phyloP scores from a whole-genome alignment of 2,329 filamentous ascomycete species.

The Berkeleyomyces rouxiae region DNA sequence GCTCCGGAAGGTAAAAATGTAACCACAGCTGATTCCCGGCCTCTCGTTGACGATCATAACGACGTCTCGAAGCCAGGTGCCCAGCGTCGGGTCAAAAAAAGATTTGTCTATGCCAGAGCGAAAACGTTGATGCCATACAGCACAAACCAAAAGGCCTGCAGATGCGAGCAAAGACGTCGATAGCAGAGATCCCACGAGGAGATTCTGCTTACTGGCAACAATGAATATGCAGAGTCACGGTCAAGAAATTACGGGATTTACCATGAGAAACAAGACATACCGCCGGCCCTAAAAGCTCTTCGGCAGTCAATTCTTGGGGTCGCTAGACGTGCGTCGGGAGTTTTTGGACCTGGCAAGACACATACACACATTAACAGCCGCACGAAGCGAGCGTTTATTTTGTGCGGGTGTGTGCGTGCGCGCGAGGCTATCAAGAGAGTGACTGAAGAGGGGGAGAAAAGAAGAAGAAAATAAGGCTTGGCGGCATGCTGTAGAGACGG shows the following conservation, averaged over 20 bases:
- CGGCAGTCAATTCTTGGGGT: too few species aligned
- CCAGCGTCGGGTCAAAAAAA: slow-evolving; percentile 34
- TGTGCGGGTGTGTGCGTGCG: neutral
- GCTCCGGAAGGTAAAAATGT: slow-evolving; percentile 22
- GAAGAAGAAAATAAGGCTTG: slow-evolving; percentile 7
- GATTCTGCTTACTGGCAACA: slow-evolving; percentile 13
- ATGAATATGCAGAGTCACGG: slow-evolving; percentile 8
- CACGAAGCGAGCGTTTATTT: neutral
- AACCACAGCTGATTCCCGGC: slow-evolving; percentile 44
- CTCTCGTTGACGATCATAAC: slow-evolving; percentile 36
- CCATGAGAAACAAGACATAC: neutral
- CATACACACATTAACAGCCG: too few species aligned
- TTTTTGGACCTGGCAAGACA: too few species aligned
- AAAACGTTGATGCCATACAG: slow-evolving; percentile 33
- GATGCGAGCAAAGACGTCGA: slow-evolving; percentile 34
- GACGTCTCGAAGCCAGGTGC: slow-evolving; percentile 38
- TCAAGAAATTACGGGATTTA: neutral
- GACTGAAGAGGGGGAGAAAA: neutral
- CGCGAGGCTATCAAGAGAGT: neutral
- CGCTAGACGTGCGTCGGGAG: too few species aligned
- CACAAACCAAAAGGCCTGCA: slow-evolving; percentile 2
- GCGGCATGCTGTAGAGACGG: neutral
- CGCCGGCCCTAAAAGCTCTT: too few species aligned
- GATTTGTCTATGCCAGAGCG: slow-evolving; percentile 37
- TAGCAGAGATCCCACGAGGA: slow-evolving; percentile 20